Conservation (phyloP, 106 monocot species). For the Dendrobium nobile region DNA sequence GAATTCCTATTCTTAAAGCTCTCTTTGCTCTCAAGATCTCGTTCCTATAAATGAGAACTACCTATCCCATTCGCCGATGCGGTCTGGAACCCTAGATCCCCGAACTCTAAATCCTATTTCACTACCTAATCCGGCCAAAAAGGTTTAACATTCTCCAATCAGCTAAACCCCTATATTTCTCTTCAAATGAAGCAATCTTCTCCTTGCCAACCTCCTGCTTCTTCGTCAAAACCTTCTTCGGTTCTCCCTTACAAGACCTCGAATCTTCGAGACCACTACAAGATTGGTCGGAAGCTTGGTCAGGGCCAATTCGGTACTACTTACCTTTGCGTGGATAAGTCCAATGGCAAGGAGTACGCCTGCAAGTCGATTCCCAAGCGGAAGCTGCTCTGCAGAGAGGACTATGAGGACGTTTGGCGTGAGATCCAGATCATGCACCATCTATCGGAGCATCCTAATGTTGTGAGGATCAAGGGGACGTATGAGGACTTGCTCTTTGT, state of each 20-base stretch:
- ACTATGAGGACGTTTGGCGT: slow-evolving; percentile 48
- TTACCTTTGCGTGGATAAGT: slow-evolving; percentile 54
- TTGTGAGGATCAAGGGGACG: slow-evolving; percentile 66
- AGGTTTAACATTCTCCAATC: not conserved
- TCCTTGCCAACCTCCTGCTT: slow-evolving; percentile 6
- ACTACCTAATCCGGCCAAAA: not conserved
- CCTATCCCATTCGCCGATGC: not conserved
- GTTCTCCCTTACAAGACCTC: slow-evolving; percentile 70
- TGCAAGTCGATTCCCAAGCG: slow-evolving; percentile 89
- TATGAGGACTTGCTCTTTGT: slow-evolving; percentile 66
- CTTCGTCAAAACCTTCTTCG: slow-evolving; percentile 27
- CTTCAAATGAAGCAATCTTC: slow-evolving; percentile 19
- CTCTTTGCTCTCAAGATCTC: not conserved
- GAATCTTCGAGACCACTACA: slow-evolving; percentile 62
- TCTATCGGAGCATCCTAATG: slow-evolving; percentile 65
- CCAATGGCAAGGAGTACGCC: slow-evolving; percentile 50
- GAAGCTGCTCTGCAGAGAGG: slow-evolving; percentile 67
- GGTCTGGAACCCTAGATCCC: not conserved
- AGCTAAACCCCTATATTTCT: not conserved
- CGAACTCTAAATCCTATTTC: not conserved
- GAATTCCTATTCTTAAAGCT: not conserved
- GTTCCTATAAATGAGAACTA: not conserved
- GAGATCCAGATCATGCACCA: slow-evolving; percentile 79
- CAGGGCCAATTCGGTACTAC: slow-evolving; percentile 82
- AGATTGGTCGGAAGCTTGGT: slow-evolving; percentile 68